Evolutionary conservation across 495 filamentous ascomycete genomes (phyloP).

Genomic region (Xylaria grammica): DNA sequence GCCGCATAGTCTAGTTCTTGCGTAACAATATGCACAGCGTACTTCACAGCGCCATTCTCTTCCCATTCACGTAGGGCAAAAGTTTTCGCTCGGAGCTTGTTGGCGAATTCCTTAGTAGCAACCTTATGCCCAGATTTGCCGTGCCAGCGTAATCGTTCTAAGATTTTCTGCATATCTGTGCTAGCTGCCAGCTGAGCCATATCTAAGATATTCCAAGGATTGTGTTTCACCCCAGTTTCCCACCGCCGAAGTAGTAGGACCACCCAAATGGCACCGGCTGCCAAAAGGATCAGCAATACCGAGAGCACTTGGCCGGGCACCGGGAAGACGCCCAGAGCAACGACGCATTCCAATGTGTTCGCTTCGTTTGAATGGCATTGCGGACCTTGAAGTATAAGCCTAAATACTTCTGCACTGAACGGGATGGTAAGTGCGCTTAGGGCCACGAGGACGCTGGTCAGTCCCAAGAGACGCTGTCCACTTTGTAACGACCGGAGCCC

Average conservation of each 20-base stretch:
- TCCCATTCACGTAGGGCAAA: constrained; percentile 19
- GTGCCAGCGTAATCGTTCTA: constrained; percentile 23
- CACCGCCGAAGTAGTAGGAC: constrained; percentile 32
- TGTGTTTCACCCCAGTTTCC: constrained; percentile 36
- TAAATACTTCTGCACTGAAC: constrained; percentile 31
- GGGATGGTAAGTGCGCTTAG: constrained; percentile 30
- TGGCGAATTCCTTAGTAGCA: neutral
- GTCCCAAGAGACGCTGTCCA: constrained; percentile 28
- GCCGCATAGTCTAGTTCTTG: constrained; percentile 22
- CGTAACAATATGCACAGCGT: constrained; percentile 23
- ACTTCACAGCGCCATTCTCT: constrained; percentile 25
- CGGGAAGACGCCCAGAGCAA: constrained; percentile 25
- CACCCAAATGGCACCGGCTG: constrained; percentile 23
- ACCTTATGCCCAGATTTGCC: neutral
- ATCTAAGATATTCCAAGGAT: constrained; percentile 37
- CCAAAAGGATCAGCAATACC: constrained; percentile 31
- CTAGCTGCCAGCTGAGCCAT: constrained; percentile 35
- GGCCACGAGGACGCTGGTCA: constrained; percentile 33
- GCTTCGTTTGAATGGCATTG: constrained; percentile 13
- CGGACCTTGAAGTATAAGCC: constrained; percentile 29
- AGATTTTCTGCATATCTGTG: constrained; percentile 28
- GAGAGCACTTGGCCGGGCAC: constrained; percentile 27
- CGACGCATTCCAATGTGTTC: constrained; percentile 23
- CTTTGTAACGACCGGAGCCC: constrained; percentile 26
- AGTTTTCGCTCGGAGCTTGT: constrained; percentile 8